Evolutionary conservation across 352 stramenopile genomes (phyloP), one percentile per base, ranked within the genome.

Genomic region (Globisporangium canariense): DNA sequence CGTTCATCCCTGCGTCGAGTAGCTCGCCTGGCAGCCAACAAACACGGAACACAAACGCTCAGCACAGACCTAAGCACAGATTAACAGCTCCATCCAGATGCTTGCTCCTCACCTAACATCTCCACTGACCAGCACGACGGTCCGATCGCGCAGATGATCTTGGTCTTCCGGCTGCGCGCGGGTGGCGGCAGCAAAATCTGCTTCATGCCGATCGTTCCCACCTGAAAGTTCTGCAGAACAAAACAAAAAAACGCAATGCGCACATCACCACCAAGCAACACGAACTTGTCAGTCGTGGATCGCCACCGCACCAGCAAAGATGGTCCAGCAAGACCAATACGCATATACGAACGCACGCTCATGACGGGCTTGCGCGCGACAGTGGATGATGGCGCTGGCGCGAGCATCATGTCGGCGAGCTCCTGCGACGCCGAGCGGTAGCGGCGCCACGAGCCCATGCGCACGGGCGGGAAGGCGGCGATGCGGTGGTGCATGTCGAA

Each of bases 71-170:
- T 16, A 49, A 38, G 43, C 22, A 25, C 11, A 40, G 16, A 53
- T 9, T 56, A 11, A 46, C 30, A 6, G 8, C 0, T 49, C 10
- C 11, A 5, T 11, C 52, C n/a, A 9, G 4, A 14, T 11, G 8
- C 38, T 7, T 13, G 25, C 3, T 32, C 55, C 76, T 43, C 49
- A 93, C 97, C 97, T 13, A 99, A 76, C 65, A 90, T 97, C 38
- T 98, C 93, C 0, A 98, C 83, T 16, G 91, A 95, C 95, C 96
- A 99, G 60, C 90, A 99, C 9, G 97, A 88, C 20, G 98, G 98
- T 14, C 98, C 98, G 65, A 99, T 88, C 6, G 98, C 99, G 68
- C 97, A 99, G 10, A 99, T 94, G 75, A 99, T 99, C 83, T 99
- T 99, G 53, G 96, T 99, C 68, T 97, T 97, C 43, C 96, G 90